phyloP scores from a whole-genome alignment of 1,284 basidiomycete species.

The Laetiporus sulphureus region DNA sequence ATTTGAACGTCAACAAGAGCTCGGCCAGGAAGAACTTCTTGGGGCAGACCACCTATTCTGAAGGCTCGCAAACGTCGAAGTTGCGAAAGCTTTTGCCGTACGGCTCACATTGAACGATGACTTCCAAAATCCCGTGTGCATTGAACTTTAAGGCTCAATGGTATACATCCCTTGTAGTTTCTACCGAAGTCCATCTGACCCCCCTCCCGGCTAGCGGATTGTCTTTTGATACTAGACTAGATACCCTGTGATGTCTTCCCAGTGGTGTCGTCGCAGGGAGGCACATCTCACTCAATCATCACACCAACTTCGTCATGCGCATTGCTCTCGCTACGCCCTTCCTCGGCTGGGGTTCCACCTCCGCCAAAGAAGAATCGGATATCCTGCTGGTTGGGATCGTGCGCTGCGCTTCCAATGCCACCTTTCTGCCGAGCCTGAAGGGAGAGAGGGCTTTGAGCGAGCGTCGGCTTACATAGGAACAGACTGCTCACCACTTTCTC shows the following conservation, averaged over 20 bases:
- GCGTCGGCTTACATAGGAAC: background rate
- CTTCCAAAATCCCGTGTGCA: too few species aligned
- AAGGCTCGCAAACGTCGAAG: constrained; percentile 51
- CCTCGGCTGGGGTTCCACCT: constrained; percentile 17
- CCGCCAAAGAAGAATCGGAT: constrained; percentile 77
- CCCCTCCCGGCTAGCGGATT: background rate
- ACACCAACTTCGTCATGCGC: constrained; percentile 25
- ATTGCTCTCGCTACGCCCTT: constrained; percentile 27
- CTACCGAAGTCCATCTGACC: constrained; percentile 4
- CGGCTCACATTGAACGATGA: too few species aligned
- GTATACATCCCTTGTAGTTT: background rate
- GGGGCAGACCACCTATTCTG: constrained; percentile 58
- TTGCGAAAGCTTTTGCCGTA: constrained; percentile 68
- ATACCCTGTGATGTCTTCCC: constrained; percentile 6
- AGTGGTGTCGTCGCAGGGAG: background rate
- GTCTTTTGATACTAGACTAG: constrained; percentile 10
- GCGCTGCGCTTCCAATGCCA: constrained; percentile 66
- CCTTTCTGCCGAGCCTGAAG: constrained; percentile 66
- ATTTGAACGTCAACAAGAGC: constrained; percentile 65
- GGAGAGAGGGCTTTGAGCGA: background rate
- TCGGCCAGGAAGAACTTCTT: constrained; percentile 61
- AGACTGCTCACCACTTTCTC: constrained; percentile 43
- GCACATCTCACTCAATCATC: constrained; percentile 13
- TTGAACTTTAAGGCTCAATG: too few species aligned
- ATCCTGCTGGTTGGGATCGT: constrained; percentile 72